Evolutionary conservation across 2,329 filamentous ascomycete genomes (phyloP).

Genomic region (Fusarium temperatum): DNA sequence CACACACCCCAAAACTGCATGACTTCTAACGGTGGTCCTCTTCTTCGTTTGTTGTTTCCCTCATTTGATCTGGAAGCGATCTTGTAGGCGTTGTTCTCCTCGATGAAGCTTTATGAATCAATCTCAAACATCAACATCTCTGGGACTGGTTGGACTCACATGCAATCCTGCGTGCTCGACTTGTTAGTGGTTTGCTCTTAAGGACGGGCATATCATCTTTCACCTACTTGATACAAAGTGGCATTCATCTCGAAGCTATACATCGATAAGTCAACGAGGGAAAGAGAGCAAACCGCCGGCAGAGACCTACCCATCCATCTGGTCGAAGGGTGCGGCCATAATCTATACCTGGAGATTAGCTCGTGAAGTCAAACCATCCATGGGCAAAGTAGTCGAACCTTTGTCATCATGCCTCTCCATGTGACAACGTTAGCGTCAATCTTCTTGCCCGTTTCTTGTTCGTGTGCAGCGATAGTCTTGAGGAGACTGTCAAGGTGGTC

Average conservation of each 20-base stretch:
- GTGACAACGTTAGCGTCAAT: constrained; percentile 85
- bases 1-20: constrained; percentile 90
- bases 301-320: constrained; percentile 73
- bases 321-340: constrained; percentile 83
- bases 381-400: constrained; percentile 61
- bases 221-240: constrained; percentile 83
- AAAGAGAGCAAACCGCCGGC: background rate
- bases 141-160: constrained; percentile 52
- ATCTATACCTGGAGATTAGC: constrained; percentile 67
- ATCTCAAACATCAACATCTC: background rate
- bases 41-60: constrained; percentile 42
- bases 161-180: constrained; percentile 56
- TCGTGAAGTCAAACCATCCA: background rate
- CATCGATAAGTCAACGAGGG: constrained; percentile 25
- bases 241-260: constrained; percentile 94
- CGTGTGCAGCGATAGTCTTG: constrained; percentile 76
- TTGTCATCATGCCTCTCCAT: constrained; percentile 99
- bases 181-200: constrained; percentile 7
- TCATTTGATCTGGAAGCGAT: constrained; percentile 68
- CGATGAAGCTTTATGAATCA: constrained; percentile 76
- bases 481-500: constrained; percentile 89
- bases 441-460: constrained; percentile 72
- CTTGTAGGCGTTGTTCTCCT: constrained; percentile 85
- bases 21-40: constrained; percentile 70
- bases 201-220: constrained; percentile 36